Evolutionary conservation across 2,329 filamentous ascomycete genomes (phyloP).

Genomic region (Emmonsiellopsis sp.): DNA sequence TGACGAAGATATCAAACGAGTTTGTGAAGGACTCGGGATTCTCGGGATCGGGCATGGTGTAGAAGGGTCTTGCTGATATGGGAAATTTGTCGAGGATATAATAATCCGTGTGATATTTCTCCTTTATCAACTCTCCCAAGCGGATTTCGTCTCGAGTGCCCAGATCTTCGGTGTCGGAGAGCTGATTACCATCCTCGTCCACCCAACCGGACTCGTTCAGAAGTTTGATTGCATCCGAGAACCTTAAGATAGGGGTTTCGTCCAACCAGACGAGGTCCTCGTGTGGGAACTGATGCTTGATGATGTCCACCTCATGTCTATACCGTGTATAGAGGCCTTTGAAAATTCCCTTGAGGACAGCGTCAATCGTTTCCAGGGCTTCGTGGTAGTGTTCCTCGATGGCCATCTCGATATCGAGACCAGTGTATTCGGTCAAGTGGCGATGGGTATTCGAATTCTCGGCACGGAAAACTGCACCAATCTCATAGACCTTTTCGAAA

Average conservation of each 20-base stretch:
- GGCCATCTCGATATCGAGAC: slow-evolving; percentile 85
- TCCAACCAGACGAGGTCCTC: slow-evolving; percentile 82
- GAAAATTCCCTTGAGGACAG: slow-evolving; percentile 72
- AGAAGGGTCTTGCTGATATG: slow-evolving; percentile 73
- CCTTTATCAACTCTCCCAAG: slow-evolving; percentile 72
- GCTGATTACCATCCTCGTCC: slow-evolving; percentile 64
- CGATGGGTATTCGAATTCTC: slow-evolving; percentile 95
- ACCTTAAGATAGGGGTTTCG: slow-evolving; percentile 71
- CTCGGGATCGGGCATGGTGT: slow-evolving; percentile 73
- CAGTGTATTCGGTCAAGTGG: slow-evolving; percentile 90
- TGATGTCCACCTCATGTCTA: slow-evolving; percentile 63
- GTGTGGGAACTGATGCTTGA: slow-evolving; percentile 78
- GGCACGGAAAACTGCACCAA: slow-evolving; percentile 82
- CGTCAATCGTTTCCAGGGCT: slow-evolving; percentile 68
- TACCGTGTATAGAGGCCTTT: slow-evolving; percentile 60
- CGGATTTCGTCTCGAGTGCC: slow-evolving; percentile 80
- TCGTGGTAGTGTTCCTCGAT: slow-evolving; percentile 87
- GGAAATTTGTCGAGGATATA: slow-evolving; percentile 95
- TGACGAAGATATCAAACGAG: slow-evolving; percentile 90
- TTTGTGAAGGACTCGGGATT: slow-evolving; percentile 64
- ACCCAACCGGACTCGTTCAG: slow-evolving; percentile 68
- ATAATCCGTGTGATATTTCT: slow-evolving; percentile 82
- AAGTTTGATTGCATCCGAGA: slow-evolving; percentile 70
- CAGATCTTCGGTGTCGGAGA: slow-evolving; percentile 69
- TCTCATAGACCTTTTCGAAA: slow-evolving; percentile 81